Conservation (phyloP, 768 basidiomycete genomes). For the Amanita molliuscula region DNA sequence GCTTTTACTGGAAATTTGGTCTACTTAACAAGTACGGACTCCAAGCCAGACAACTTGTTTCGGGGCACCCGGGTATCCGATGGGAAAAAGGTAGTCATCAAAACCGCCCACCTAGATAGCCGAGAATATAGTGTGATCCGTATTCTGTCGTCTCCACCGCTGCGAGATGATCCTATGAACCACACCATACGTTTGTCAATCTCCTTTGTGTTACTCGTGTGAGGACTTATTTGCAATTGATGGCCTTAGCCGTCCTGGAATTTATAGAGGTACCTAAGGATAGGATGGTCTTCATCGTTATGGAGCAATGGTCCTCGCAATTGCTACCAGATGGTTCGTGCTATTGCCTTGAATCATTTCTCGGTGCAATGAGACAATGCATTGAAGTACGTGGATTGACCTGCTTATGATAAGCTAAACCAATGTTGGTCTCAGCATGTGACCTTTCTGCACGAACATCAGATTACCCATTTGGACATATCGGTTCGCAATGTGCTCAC, state of each 20-base stretch:
- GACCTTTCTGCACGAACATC: conserved; percentile 58
- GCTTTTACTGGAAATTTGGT: background rate
- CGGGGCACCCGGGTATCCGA: conserved; percentile 47
- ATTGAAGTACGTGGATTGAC: conserved; percentile 41
- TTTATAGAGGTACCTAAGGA: conserved; percentile 45
- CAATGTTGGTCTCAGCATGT: conserved; percentile 36
- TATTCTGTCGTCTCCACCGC: conserved; percentile 38
- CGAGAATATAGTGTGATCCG: conserved; percentile 54
- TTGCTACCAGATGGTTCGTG: conserved; percentile 40
- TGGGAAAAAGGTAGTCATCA: conserved; percentile 47
- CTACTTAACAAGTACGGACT: conserved; percentile 7
- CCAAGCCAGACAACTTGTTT: conserved; percentile 66
- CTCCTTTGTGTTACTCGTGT: conserved; percentile 5
- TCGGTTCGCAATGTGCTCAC: conserved; percentile 61
- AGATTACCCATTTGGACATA: conserved; percentile 63
- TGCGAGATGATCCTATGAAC: conserved; percentile 55
- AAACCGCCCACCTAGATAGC: conserved; percentile 56
- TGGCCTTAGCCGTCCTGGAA: conserved; percentile 47
- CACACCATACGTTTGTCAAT: conserved; percentile 61
- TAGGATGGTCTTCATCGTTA: conserved; percentile 55
- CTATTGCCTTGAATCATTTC: conserved; percentile 40
- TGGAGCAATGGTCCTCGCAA: conserved; percentile 73
- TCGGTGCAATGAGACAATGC: conserved; percentile 51
- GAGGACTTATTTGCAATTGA: conserved; percentile 4
- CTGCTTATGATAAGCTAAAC: background rate